Percentiles rank a stretch among this genome's conserved stretches.
Conservation (phyloP, 208 protist species). For the Trypanosoma lewisi region DNA sequence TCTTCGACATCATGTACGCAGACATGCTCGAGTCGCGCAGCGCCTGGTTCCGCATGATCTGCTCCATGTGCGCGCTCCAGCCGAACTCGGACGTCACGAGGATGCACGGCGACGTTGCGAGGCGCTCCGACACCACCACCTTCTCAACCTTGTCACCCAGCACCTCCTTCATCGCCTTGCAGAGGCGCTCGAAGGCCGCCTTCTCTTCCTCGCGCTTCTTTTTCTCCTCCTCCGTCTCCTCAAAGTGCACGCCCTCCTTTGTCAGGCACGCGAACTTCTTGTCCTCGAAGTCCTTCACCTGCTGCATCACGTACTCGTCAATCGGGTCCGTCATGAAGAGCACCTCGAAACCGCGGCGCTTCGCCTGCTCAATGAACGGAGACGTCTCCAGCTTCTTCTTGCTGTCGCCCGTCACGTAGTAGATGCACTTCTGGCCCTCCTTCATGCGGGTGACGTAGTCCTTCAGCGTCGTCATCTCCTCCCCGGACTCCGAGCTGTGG, state of each 20-base stretch:
- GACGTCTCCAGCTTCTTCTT: constrained; percentile 86
- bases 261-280: constrained; percentile 99
- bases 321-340: constrained; percentile 98
- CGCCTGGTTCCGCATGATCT: constrained; percentile 99
- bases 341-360: constrained; percentile 94
- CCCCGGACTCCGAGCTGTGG: constrained; percentile 89
- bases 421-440: constrained; percentile 97
- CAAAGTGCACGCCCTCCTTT: constrained; percentile 98
- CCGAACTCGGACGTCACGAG: constrained; percentile 99
- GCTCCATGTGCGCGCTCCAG: constrained; percentile 99
- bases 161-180: constrained; percentile 98
- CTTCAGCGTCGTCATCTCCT: constrained; percentile 93
- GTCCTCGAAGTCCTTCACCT: constrained; percentile 97
- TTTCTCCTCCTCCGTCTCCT: constrained; percentile 97
- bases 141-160: constrained; percentile 99
- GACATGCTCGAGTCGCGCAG: constrained; percentile 96
- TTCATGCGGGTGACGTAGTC: constrained; percentile 98
- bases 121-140: constrained; percentile 94
- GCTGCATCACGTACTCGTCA: constrained; percentile 98
- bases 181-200: constrained; percentile 91
- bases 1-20: constrained; percentile 98
- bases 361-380: constrained; percentile 96
- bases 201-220: constrained; percentile 95
- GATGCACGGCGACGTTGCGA: constrained; percentile 96
- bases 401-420: constrained; percentile 98